Percentiles rank a stretch among this genome's conserved stretches.
Evolutionary conservation across 2,329 filamentous ascomycete species (phyloP).

Genomic region (Aspergillus sojae): DNA sequence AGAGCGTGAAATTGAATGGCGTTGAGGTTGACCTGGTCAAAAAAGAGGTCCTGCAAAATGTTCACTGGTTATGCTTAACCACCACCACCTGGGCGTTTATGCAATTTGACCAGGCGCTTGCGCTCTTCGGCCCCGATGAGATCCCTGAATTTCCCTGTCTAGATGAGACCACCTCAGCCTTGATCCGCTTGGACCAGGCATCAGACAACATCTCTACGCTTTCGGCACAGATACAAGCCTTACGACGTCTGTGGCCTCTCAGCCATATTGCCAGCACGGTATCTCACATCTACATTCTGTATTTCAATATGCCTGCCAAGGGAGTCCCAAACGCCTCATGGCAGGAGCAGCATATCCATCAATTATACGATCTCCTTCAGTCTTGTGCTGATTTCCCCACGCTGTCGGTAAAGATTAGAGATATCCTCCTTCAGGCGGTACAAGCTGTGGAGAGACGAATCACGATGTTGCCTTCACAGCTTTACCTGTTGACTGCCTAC

Average conservation of each 20-base stretch:
- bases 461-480: not conserved
- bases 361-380: slow-evolving; percentile 11
- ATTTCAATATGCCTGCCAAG: slow-evolving; percentile 3
- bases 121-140: slow-evolving; percentile 17
- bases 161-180: slow-evolving; percentile 21
- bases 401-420: slow-evolving; percentile 2
- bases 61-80: slow-evolving; percentile 46
- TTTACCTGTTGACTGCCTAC: slow-evolving; percentile 4
- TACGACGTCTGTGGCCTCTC: slow-evolving; percentile 10
- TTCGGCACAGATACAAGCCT: slow-evolving; percentile 7
- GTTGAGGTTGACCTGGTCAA: slow-evolving; percentile 46
- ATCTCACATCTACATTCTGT: slow-evolving; percentile 7
- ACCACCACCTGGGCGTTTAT: slow-evolving; percentile 45
- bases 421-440: slow-evolving; percentile 10
- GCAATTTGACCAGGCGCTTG: slow-evolving; percentile 34
- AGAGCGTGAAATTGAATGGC: slow-evolving; percentile 45
- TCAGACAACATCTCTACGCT: slow-evolving; percentile 21
- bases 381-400: slow-evolving; percentile 3
- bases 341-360: slow-evolving; percentile 11
- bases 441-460: slow-evolving; percentile 2
- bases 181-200: slow-evolving; percentile 20
- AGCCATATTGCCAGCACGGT: slow-evolving; percentile 12
- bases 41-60: slow-evolving; percentile 42
- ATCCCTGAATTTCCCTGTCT: slow-evolving; percentile 22
- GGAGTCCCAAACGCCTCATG: not conserved